Conservation (phyloP, 2,329 filamentous ascomycete species). For the Fusarium oligoseptatum region DNA sequence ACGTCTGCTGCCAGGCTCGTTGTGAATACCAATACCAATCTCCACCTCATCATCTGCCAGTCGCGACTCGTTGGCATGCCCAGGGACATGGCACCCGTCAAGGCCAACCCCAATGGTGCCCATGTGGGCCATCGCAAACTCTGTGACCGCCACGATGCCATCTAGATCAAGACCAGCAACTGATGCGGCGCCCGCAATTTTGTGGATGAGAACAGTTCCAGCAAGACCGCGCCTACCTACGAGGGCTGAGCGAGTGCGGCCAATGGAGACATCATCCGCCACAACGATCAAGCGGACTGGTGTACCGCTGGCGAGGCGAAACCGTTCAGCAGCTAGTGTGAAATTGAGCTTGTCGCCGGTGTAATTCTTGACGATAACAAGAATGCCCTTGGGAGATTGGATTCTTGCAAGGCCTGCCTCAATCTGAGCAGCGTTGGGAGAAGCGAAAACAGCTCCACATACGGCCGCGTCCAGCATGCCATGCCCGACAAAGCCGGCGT, state of each 20-base stretch:
- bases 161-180: not conserved
- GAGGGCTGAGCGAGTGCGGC: constrained; percentile 7
- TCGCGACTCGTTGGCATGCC: not conserved
- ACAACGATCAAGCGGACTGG: constrained; percentile 79
- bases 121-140: constrained; percentile 2
- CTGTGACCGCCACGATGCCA: not conserved
- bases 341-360: constrained; percentile 81
- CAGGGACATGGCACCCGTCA: constrained; percentile 6
- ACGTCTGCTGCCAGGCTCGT: constrained; percentile 12
- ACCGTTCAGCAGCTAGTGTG: constrained; percentile 80
- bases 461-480: constrained; percentile 15
- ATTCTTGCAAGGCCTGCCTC: constrained; percentile 5
- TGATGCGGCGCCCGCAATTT: constrained; percentile 17
- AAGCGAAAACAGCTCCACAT: constrained; percentile 18
- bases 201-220: constrained; percentile 17
- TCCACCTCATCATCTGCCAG: constrained; percentile 7
- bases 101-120: constrained; percentile 17
- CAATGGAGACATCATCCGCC: constrained; percentile 21
- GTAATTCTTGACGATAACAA: constrained; percentile 79
- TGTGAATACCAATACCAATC: constrained; percentile 17
- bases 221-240: constrained; percentile 24
- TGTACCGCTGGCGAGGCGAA: constrained; percentile 66
- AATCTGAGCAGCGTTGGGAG: constrained; percentile 10
- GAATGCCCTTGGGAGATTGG: constrained; percentile 8
- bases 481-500: constrained; percentile 10